phyloP scores from a whole-genome alignment of 108 stramenopile species.

The Nitzschia palea region DNA sequence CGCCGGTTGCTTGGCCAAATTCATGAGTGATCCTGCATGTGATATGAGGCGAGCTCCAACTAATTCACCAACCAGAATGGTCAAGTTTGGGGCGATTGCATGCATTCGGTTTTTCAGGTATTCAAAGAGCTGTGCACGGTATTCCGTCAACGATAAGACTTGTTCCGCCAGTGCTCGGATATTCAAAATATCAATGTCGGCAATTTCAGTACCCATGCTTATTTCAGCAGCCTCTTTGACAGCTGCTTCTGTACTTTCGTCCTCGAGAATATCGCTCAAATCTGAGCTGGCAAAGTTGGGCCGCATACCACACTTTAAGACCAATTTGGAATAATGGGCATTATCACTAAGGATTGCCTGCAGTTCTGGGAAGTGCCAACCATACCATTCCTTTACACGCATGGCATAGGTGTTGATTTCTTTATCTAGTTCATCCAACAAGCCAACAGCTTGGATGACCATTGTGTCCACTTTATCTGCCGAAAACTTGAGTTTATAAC shows the following conservation, averaged over 20 bases:
- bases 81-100: slow-evolving; percentile 99
- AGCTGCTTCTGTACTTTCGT: slow-evolving; percentile 79
- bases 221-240: slow-evolving; percentile 99
- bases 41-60: slow-evolving; percentile 99
- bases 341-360: slow-evolving; percentile 96
- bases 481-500: slow-evolving; percentile 99
- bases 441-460: slow-evolving; percentile 99
- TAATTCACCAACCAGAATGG: slow-evolving; percentile 97
- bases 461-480: slow-evolving; percentile 99
- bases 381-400: slow-evolving; percentile 99
- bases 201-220: slow-evolving; percentile 99
- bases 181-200: slow-evolving; percentile 92
- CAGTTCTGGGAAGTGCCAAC: slow-evolving; percentile 99
- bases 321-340: slow-evolving; percentile 94
- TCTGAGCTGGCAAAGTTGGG: slow-evolving; percentile 81
- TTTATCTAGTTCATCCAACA: slow-evolving; percentile 99
- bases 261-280: slow-evolving; percentile 90
- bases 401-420: slow-evolving; percentile 99
- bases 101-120: slow-evolving; percentile 99
- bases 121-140: slow-evolving; percentile 97
- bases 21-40: slow-evolving; percentile 98
- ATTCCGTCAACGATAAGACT: slow-evolving; percentile 96
- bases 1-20: slow-evolving; percentile 99
- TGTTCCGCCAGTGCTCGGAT: slow-evolving; percentile 94
- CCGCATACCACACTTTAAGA: slow-evolving; percentile 90